Evolutionary conservation across 2,329 filamentous ascomycete species (phyloP).

Genomic region (Microthyrium microscopicum): DNA sequence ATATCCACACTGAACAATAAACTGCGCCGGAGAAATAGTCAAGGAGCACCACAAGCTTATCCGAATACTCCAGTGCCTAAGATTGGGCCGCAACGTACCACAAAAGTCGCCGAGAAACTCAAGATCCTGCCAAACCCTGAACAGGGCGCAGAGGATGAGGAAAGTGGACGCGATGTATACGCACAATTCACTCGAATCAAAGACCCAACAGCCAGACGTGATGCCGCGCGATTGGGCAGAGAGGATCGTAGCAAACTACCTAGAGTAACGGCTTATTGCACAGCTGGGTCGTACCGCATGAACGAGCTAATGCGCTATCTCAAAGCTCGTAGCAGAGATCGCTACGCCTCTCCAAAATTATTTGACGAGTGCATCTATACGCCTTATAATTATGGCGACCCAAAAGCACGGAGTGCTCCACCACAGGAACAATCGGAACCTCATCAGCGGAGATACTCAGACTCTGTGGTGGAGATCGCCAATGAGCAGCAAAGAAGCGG

Average conservation of each 20-base stretch:
- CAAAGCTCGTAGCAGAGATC: conserved; percentile 63
- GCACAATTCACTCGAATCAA: conserved; percentile 97
- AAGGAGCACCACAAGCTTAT: conserved; percentile 40
- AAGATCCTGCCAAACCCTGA: conserved; percentile 92
- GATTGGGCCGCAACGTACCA: conserved; percentile 86
- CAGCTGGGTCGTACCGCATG: conserved; percentile 78
- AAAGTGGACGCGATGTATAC: conserved; percentile 89
- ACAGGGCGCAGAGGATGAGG: conserved; percentile 71
- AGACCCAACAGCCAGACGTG: conserved; percentile 78
- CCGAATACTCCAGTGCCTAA: conserved; percentile 39
- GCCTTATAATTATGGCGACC: conserved; percentile 63
- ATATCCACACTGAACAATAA: conserved; percentile 76
- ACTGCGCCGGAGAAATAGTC: conserved; percentile 70
- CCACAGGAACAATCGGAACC: conserved; percentile 1
- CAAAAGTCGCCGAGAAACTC: conserved; percentile 89
- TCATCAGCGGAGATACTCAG: conserved; percentile 55
- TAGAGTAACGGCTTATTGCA: conserved; percentile 91
- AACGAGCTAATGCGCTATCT: conserved; percentile 80
- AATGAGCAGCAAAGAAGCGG: conserved; percentile 40
- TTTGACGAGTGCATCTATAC: conserved; percentile 98
- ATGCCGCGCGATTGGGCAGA: conserved; percentile 84
- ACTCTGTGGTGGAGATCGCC: conserved; percentile 54
- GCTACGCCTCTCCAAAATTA: conserved; percentile 71
- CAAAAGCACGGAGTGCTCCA: conserved; percentile 2
- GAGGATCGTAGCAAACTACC: conserved; percentile 77